These are phyloP conservation scores for Hygrocybe punicea DNA, from an alignment of 768 basidiomycete genomes.

Conservation along the genomic window DNA sequence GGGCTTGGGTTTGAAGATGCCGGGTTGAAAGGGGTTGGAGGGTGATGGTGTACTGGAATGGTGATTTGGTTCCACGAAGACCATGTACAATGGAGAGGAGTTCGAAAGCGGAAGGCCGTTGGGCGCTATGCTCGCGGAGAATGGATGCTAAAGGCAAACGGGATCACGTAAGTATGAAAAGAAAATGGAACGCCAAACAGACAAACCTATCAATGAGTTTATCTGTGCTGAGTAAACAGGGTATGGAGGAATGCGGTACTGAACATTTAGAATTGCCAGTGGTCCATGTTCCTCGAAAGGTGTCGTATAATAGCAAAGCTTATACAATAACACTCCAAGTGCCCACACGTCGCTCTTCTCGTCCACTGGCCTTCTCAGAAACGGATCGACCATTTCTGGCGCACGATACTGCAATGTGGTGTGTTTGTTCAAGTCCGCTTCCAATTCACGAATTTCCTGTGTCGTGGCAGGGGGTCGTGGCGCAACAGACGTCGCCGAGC, in stretches of 20 bases:
- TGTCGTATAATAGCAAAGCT: conserved; percentile 98
- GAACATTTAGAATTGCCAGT: conserved; percentile 92
- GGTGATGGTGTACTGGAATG: conserved; percentile 63
- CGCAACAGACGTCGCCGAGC: conserved; percentile 78
- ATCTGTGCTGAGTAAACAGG: conserved; percentile 82
- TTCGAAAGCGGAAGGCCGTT: conserved; percentile 86
- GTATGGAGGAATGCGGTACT: conserved; percentile 88
- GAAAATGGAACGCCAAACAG: not conserved
- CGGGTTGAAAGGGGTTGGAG: conserved; percentile 47
- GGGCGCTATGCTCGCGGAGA: conserved; percentile 85
- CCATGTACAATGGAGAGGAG: conserved; percentile 78
- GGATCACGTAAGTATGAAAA: conserved; percentile 3
- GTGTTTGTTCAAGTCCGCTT: conserved; percentile 88
- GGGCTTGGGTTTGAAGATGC: conserved; percentile 5
- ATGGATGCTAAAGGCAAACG: conserved; percentile 62
- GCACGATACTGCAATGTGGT: conserved; percentile 97
- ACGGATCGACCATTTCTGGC: conserved; percentile 97
- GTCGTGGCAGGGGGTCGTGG: conserved; percentile 68
- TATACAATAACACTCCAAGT: conserved; percentile 92
- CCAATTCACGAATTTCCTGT: conserved; percentile 82
- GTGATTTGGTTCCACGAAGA: conserved; percentile 82
- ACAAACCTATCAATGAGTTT: conserved; percentile 77
- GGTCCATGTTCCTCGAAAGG: conserved; percentile 98
- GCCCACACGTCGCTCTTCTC: conserved; percentile 99
- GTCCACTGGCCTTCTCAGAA: conserved; percentile 77